Base-by-base conservation (phyloP, 768 basidiomycete genomes). In the Glaciozyma martinii region DNA sequence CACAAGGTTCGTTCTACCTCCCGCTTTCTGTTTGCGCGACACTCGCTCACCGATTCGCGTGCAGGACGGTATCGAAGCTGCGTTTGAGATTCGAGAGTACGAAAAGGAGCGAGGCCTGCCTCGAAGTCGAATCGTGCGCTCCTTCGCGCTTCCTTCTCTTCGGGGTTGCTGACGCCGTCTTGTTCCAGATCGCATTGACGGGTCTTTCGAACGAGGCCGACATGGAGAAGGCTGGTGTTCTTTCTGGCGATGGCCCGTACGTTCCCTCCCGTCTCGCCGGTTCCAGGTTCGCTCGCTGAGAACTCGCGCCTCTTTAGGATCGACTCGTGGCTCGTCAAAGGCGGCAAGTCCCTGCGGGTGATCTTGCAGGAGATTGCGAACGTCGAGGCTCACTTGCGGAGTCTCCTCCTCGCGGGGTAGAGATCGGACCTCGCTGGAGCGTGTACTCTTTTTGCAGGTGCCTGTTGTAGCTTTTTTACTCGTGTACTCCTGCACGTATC, bases 281-380 rank as follows among this genome's bases (percentile, higher is more conserved):
- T 43, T 10, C 42, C 42, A 19, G 42, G 42, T 19, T 43, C 42
- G 19, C 9, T 43, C n/a, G n/a, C n/a, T n/a, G n/a, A n/a, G n/a
- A n/a, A n/a, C n/a, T n/a, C n/a, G 42, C 19, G 9, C 42, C 12
- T 43, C 42, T 43, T 10, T n/a, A 46, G 62, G 13, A 25, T 68
- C 25, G 60, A 68, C 66, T 25, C 30, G 25, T 68, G 66, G 66
- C 32, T 68, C 33, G 63, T 68, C 43, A 68, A 68, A 25, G 66
- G 66, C 9, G 66, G 66, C 5, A 59, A 64, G 44, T 61, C 60
- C 4, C 52, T 68, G 6, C 40, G 60, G 32, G 37, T 47, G 18
- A 64, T 68, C 42, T 37, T 68, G 43, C 62, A 59, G 12, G 66
- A 68, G 46, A 40, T 68, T 30, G 19, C 29, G 23, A 29, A 33